Conservation (phyloP, 108 stramenopile species). For the Poteriospumella lacustris region DNA sequence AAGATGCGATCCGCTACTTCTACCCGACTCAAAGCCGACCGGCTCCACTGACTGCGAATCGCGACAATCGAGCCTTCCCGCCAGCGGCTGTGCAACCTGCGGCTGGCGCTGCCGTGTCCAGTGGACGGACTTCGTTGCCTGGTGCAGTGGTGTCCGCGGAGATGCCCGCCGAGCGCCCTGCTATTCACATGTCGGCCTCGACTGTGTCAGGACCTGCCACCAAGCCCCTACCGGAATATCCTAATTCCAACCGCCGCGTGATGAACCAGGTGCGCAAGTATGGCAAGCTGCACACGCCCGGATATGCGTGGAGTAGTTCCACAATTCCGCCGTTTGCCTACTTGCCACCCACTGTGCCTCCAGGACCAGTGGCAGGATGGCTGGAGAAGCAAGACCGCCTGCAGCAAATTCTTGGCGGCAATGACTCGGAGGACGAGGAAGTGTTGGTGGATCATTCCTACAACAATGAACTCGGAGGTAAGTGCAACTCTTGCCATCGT, state of each 20-base stretch:
- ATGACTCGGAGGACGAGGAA: conserved; percentile 3
- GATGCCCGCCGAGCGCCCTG: no score
- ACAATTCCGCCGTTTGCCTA: neutral
- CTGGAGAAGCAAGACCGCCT: neutral
- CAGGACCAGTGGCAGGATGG: neutral
- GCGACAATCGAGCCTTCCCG: neutral
- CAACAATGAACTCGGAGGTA: no score
- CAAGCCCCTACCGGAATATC: neutral
- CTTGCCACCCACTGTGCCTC: neutral
- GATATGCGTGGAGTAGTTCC: neutral
- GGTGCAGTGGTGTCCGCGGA: neutral
- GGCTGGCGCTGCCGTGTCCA: neutral
- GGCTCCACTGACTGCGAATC: neutral
- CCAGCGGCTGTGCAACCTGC: neutral
- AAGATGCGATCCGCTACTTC: neutral
- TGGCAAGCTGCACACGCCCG: neutral
- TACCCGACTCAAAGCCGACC: neutral
- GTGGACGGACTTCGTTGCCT: no score
- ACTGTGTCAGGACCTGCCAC: neutral
- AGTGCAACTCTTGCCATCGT: no score
- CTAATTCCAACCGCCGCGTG: neutral
- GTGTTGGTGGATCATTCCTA: no score
- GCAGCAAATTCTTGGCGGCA: neutral
- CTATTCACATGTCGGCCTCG: neutral
- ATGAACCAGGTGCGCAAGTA: neutral